Conservation (phyloP, 2,329 filamentous ascomycete genomes). For the Incumbomyces delicatus region DNA sequence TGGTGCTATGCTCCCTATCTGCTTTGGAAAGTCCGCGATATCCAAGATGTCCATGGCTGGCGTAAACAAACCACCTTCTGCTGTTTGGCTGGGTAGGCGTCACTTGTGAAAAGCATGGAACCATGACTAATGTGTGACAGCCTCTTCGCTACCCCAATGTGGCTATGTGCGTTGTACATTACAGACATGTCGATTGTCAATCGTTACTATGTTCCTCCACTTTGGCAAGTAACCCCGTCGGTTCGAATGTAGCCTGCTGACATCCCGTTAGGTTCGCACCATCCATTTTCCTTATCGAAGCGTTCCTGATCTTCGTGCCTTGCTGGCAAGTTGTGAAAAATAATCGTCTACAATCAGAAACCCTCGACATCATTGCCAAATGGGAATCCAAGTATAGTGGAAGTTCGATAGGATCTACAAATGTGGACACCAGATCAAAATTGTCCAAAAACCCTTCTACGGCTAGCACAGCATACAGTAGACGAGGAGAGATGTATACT, state of each 20-base stretch:
- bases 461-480: slow-evolving; percentile 26
- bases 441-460: slow-evolving; percentile 29
- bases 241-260: slow-evolving; percentile 8
- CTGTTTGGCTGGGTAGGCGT: slow-evolving; percentile 33
- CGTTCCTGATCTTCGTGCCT: slow-evolving; percentile 55
- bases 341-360: slow-evolving; percentile 26
- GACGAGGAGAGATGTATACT: slow-evolving; percentile 42
- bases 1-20: slow-evolving; percentile 53
- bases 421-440: slow-evolving; percentile 24
- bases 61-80: slow-evolving; percentile 50
- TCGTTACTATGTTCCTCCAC: slow-evolving; percentile 47
- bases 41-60: slow-evolving; percentile 59
- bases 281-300: slow-evolving; percentile 53
- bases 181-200: slow-evolving; percentile 40
- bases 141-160: slow-evolving; percentile 57
- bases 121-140: slow-evolving; percentile 25
- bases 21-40: slow-evolving; percentile 51
- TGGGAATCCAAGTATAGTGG: slow-evolving; percentile 30
- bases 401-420: slow-evolving; percentile 24
- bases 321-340: slow-evolving; percentile 45
- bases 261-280: slow-evolving; percentile 38
- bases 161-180: slow-evolving; percentile 49
- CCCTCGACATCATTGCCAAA: slow-evolving; percentile 28
- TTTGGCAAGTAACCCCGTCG: slow-evolving; percentile 40
- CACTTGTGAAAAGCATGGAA: slow-evolving; percentile 16